These are phyloP conservation scores for Neonothopanus nambi DNA, from an alignment of 1,284 basidiomycete species.

Conservation along the genomic window DNA sequence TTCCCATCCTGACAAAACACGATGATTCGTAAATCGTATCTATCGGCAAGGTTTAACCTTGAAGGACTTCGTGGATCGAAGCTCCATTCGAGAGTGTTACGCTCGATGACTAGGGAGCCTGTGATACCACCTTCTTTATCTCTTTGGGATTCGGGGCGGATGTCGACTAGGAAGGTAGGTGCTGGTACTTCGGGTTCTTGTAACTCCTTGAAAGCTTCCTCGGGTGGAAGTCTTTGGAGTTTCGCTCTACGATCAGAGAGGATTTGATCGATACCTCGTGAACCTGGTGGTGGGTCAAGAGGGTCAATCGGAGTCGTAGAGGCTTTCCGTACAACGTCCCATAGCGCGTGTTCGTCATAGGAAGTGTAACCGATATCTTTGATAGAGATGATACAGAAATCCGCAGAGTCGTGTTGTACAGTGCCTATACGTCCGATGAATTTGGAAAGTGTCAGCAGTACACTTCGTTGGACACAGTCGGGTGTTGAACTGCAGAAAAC, in stretches of 20 bases:
- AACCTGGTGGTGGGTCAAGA: slow-evolving; percentile 59
- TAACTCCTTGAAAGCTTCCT: slow-evolving; percentile 61
- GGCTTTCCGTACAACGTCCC: slow-evolving; percentile 65
- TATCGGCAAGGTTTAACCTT: slow-evolving; percentile 60
- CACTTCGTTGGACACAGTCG: slow-evolving; percentile 59
- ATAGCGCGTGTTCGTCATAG: slow-evolving; percentile 62
- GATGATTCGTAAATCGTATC: slow-evolving; percentile 71
- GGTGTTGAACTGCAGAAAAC: slow-evolving; percentile 57
- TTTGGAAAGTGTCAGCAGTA: slow-evolving; percentile 62
- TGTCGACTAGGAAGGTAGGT: slow-evolving; percentile 74
- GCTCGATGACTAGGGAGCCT: slow-evolving; percentile 66
- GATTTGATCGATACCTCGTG: slow-evolving; percentile 53
- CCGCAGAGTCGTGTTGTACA: slow-evolving; percentile 34
- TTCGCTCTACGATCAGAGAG: slow-evolving; percentile 57
- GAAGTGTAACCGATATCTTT: slow-evolving; percentile 47
- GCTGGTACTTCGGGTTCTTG: slow-evolving; percentile 49
- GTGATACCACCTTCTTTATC: slow-evolving; percentile 54
- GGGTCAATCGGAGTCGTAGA: slow-evolving; percentile 60
- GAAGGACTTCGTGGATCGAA: slow-evolving; percentile 63
- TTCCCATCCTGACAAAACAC: slow-evolving; percentile 72
- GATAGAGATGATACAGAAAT: slow-evolving; percentile 48
- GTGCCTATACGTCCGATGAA: slow-evolving; percentile 57
- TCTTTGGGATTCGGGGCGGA: slow-evolving; percentile 61
- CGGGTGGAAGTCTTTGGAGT: slow-evolving; percentile 60
- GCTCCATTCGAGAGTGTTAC: slow-evolving; percentile 73